Conservation (phyloP, 2,329 filamentous ascomycete genomes). For the Phialophora chinensis region DNA sequence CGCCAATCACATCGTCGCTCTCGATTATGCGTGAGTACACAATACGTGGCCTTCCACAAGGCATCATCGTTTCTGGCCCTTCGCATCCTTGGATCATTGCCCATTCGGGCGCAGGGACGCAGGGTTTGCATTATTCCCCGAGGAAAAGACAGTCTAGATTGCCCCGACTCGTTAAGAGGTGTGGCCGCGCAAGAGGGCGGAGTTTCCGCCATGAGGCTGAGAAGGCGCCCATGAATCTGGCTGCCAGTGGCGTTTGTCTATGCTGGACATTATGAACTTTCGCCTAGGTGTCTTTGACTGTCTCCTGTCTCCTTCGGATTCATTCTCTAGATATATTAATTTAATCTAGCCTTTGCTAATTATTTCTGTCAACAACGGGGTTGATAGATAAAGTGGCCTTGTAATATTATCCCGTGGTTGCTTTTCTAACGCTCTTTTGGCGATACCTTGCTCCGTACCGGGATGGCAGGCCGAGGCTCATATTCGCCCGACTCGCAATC, state of each 20-base stretch:
- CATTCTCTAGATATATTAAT: background rate
- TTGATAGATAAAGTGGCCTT: too few species aligned
- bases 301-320: background rate
- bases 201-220: conserved; percentile 19
- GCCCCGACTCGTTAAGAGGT: background rate
- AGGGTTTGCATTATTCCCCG: background rate
- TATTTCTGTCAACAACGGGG: too few species aligned
- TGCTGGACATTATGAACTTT: background rate
- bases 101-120: conserved; percentile 3
- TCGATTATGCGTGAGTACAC: too few species aligned
- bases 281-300: background rate
- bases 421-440: too few species aligned
- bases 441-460: too few species aligned
- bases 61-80: background rate
- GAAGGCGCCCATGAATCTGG: background rate
- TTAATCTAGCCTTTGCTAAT: too few species aligned
- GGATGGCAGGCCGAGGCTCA: conserved; percentile 8
- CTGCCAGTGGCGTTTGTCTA: background rate
- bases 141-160: background rate
- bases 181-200: conserved; percentile 16
- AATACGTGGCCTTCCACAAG: conserved; percentile 11
- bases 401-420: too few species aligned
- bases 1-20: conserved; percentile 3
- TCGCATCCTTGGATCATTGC: background rate
- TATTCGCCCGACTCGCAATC: conserved; percentile 7